phyloP scores from a whole-genome alignment of 2,329 filamentous ascomycete genomes.

The Cryphonectria carpinicola region DNA sequence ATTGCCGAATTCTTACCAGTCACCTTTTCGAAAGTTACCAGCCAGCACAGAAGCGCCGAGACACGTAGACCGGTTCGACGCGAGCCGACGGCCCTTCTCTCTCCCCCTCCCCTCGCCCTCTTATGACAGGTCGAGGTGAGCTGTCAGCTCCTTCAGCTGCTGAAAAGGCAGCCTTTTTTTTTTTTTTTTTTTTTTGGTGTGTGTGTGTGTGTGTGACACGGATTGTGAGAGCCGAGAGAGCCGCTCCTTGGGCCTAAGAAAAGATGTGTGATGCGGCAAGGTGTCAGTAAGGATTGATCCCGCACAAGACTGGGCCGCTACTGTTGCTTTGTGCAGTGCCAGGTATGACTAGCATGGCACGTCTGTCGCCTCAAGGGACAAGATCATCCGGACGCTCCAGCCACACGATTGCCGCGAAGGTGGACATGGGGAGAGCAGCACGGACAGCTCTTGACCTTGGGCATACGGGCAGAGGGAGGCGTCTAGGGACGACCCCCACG shows the following conservation, averaged over 20 bases:
- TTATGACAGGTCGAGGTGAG: conserved; percentile 8
- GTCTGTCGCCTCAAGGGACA: conserved; percentile 5
- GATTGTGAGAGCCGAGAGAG: not conserved
- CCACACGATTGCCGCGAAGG: conserved; percentile 14
- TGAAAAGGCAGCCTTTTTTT: not conserved
- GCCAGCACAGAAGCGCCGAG: not conserved
- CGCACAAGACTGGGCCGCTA: not conserved
- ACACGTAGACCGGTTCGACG: conserved; percentile 6
- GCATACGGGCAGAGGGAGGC: conserved; percentile 9
- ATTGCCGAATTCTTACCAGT: not conserved
- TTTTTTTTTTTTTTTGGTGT: too few species aligned
- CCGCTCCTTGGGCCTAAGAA: not conserved
- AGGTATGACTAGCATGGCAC: not conserved
- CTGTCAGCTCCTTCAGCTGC: conserved; percentile 13
- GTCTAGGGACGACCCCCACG: not conserved
- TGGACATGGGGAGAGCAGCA: conserved; percentile 4
- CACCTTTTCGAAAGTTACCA: not conserved
- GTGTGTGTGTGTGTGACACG: too few species aligned
- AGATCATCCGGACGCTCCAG: conserved; percentile 16
- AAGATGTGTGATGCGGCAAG: not conserved
- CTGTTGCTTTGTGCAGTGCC: conserved; percentile 11
- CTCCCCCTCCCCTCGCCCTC: too few species aligned
- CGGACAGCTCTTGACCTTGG: not conserved
- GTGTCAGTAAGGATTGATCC: not conserved
- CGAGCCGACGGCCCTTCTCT: conserved; percentile 1